Conservation (phyloP, 2,329 filamentous ascomycete genomes). For the Microcyclospora tardicrescens region DNA sequence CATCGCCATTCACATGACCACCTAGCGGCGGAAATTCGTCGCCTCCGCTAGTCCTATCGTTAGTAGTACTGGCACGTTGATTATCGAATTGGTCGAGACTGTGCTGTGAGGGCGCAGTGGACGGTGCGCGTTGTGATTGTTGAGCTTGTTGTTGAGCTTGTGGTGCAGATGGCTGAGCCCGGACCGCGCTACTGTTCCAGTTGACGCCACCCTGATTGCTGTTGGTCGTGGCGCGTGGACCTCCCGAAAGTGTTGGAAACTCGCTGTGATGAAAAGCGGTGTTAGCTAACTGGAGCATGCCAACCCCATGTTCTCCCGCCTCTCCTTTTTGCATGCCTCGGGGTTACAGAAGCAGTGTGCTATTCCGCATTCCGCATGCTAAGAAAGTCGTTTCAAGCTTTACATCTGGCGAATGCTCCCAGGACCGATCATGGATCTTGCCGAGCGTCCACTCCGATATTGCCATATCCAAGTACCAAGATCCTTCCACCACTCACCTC, state of each 20-base stretch:
- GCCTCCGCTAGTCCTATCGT: slow-evolving; percentile 33
- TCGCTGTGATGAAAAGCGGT: no score
- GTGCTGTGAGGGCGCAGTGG: slow-evolving; percentile 31
- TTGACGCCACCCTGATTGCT: slow-evolving; percentile 38
- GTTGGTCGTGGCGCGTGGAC: slow-evolving; percentile 39
- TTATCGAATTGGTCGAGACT: slow-evolving; percentile 45
- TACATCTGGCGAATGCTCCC: no score
- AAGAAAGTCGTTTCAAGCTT: no score
- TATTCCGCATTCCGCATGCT: no score
- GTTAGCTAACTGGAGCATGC: no score
- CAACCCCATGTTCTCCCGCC: no score
- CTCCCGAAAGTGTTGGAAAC: slow-evolving; percentile 48
- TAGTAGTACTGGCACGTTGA: slow-evolving; percentile 27
- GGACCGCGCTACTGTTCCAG: slow-evolving; percentile 45
- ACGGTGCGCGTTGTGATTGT: slow-evolving; percentile 28
- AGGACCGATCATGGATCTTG: no score
- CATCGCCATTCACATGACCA: slow-evolving; percentile 38
- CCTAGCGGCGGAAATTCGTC: slow-evolving; percentile 50
- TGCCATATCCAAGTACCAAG: no score
- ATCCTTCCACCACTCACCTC: slow-evolving; percentile 16
- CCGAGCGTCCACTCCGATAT: no score
- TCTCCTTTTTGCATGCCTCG: no score
- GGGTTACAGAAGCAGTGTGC: no score
- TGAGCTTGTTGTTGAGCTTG: slow-evolving; percentile 30
- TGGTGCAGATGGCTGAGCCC: slow-evolving; percentile 26